A percentile compares a stretch with the other conserved stretches of the same genome.
phyloP scores from a whole-genome alignment of 2,329 filamentous ascomycete genomes.

The Aspergillus alliaceus region DNA sequence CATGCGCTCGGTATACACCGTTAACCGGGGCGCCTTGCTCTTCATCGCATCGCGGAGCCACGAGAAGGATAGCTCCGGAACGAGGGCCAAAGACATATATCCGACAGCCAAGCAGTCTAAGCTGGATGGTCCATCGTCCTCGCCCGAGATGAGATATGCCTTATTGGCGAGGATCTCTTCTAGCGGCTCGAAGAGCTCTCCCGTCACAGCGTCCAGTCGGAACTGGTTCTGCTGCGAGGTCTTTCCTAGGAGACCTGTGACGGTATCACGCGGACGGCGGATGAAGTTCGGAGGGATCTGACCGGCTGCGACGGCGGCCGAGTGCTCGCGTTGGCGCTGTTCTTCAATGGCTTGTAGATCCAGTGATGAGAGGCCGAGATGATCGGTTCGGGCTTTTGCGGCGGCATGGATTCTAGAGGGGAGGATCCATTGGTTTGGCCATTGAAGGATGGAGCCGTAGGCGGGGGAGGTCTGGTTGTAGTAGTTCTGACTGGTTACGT shows the following conservation, averaged over 20 bases:
- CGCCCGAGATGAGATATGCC: slow-evolving; percentile 55
- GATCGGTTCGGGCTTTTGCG: slow-evolving; percentile 68
- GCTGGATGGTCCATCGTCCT: slow-evolving; percentile 52
- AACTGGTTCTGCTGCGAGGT: slow-evolving; percentile 74
- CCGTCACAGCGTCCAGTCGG: slow-evolving; percentile 70
- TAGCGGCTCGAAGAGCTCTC: slow-evolving; percentile 70
- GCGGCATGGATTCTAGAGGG: slow-evolving; percentile 70
- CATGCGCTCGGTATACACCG: slow-evolving; percentile 46
- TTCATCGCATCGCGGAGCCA: slow-evolving; percentile 62
- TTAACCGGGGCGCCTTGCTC: slow-evolving; percentile 48
- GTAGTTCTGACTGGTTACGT: slow-evolving; percentile 89
- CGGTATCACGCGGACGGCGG: slow-evolving; percentile 57
- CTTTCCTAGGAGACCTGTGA: slow-evolving; percentile 61
- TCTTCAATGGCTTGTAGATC: slow-evolving; percentile 58
- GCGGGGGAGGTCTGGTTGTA: slow-evolving; percentile 72
- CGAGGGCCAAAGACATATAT: slow-evolving; percentile 73
- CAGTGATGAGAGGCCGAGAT: slow-evolving; percentile 67
- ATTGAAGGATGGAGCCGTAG: slow-evolving; percentile 76
- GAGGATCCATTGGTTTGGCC: slow-evolving; percentile 84
- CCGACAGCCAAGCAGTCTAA: slow-evolving; percentile 80
- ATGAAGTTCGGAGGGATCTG: slow-evolving; percentile 52
- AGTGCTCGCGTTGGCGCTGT: slow-evolving; percentile 38
- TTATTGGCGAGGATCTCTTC: slow-evolving; percentile 61
- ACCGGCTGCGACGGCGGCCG: slow-evolving; percentile 38
- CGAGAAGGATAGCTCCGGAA: slow-evolving; percentile 59